Conservation (phyloP, 2,329 filamentous ascomycete genomes). For the Ophiostoma angusticollis region DNA sequence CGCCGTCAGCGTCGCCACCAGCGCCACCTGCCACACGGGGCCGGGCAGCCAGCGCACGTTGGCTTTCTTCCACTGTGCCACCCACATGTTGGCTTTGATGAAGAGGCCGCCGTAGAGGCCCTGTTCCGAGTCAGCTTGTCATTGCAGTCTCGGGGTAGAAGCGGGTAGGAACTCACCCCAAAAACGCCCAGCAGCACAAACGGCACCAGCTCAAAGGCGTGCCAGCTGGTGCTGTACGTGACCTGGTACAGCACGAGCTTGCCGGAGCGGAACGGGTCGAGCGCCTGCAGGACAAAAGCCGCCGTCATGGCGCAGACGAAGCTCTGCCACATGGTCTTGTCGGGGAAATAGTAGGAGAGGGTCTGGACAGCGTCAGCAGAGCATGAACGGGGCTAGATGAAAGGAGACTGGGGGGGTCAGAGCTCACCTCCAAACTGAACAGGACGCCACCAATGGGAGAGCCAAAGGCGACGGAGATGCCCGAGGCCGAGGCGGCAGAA, state of each 20-base stretch:
- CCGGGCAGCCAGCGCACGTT: slow-evolving; percentile 46
- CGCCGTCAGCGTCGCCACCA: slow-evolving; percentile 71
- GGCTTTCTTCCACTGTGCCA: slow-evolving; percentile 68
- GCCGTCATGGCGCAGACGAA: slow-evolving; percentile 99
- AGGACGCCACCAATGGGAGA: slow-evolving; percentile 88
- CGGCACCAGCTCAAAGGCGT: slow-evolving; percentile 83
- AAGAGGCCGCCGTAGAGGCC: slow-evolving; percentile 93
- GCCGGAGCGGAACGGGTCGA: slow-evolving; percentile 89
- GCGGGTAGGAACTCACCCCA: slow-evolving; percentile 33
- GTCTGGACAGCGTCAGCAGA: slow-evolving; percentile 41
- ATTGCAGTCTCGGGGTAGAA: not conserved
- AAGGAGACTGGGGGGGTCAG: not conserved
- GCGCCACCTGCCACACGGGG: slow-evolving; percentile 66
- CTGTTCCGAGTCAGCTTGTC: slow-evolving; percentile 19
- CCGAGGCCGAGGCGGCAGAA: slow-evolving; percentile 81
- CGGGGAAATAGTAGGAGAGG: slow-evolving; percentile 93
- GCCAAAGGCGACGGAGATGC: slow-evolving; percentile 88
- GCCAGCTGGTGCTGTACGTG: slow-evolving; percentile 83
- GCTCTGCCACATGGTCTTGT: slow-evolving; percentile 99
- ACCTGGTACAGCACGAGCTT: slow-evolving; percentile 95
- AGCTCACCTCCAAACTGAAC: slow-evolving; percentile 73
- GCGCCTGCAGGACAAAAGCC: slow-evolving; percentile 78
- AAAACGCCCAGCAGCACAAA: slow-evolving; percentile 78
- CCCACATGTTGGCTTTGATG: slow-evolving; percentile 83
- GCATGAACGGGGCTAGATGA: not conserved